Percentiles rank a stretch among this genome's conserved stretches.
Evolutionary conservation across 2,329 filamentous ascomycete genomes (phyloP).

Genomic region (Phialophora tarda): DNA sequence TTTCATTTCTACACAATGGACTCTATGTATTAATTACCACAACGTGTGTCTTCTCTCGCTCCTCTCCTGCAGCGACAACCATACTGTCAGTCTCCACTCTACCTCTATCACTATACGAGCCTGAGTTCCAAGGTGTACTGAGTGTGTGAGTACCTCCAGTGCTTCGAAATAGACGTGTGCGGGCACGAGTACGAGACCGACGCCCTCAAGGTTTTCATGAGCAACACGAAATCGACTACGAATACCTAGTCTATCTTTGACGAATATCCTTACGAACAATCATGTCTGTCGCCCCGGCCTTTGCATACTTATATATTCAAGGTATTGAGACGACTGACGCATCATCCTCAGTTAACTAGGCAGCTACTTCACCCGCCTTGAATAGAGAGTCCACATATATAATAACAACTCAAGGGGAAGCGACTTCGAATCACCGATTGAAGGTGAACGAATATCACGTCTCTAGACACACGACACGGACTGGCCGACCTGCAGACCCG

Average conservation of each 20-base stretch:
- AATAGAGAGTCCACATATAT: background rate
- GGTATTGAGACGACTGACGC: background rate
- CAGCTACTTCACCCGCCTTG: background rate
- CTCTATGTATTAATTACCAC: too few relatives aligned
- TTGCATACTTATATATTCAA: background rate
- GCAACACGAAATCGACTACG: too few relatives aligned
- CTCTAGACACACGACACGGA: background rate
- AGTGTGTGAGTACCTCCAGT: too few relatives aligned
- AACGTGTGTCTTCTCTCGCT: too few relatives aligned
- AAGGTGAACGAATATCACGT: background rate
- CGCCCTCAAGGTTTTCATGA: too few relatives aligned
- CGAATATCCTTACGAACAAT: background rate
- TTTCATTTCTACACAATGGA: background rate
- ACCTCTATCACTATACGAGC: background rate
- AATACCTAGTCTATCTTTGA: too few relatives aligned
- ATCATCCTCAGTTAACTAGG: background rate
- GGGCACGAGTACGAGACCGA: too few relatives aligned
- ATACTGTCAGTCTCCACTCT: background rate
- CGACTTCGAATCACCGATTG: background rate
- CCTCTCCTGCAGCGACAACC: background rate
- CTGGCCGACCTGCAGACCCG: background rate
- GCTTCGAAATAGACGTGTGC: too few relatives aligned
- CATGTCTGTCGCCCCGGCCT: background rate
- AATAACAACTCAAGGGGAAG: background rate
- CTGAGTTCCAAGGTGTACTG: too few relatives aligned